These are phyloP conservation scores for Stagonosporopsis vannaccii DNA, from an alignment of 2,329 filamentous ascomycete species.

Conservation along the genomic window DNA sequence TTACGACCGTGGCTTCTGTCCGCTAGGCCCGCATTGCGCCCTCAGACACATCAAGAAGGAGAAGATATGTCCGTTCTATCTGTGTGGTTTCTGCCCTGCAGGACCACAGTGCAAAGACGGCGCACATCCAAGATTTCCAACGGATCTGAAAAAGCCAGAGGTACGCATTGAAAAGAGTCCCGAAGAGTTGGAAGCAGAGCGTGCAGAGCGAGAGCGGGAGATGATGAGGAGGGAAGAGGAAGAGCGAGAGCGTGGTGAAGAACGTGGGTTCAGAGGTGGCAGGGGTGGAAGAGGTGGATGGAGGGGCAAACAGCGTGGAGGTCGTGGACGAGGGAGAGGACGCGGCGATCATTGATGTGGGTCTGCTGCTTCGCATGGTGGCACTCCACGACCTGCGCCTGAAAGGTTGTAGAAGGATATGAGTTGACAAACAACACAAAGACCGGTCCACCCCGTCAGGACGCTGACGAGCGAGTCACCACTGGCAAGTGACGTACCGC, in stretches of 20 bases:
- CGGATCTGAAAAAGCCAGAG: constrained; percentile 68
- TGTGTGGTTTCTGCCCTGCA: constrained; percentile 94
- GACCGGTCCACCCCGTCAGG: not conserved
- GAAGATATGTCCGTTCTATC: constrained; percentile 81
- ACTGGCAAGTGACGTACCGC: not conserved
- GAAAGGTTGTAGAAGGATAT: not conserved
- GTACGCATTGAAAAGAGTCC: constrained; percentile 73
- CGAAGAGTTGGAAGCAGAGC: constrained; percentile 70
- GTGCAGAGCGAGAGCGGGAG: constrained; percentile 58
- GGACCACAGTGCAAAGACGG: constrained; percentile 78
- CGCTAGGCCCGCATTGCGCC: constrained; percentile 83
- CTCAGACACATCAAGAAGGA: constrained; percentile 84
- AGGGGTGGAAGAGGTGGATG: constrained; percentile 45
- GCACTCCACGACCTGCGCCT: not conserved
- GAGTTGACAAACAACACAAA: not conserved
- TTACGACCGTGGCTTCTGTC: constrained; percentile 95
- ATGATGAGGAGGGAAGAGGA: constrained; percentile 51
- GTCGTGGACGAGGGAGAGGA: constrained; percentile 35
- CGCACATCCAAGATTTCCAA: constrained; percentile 82
- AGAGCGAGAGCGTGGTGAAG: constrained; percentile 50
- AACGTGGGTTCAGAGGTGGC: constrained; percentile 40
- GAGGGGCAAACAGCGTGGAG: constrained; percentile 44
- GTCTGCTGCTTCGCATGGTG: not conserved
- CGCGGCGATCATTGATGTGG: constrained; percentile 29
- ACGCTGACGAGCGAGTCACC: not conserved